A percentile compares a stretch with the other conserved stretches of the same genome.
Conservation (phyloP, 1,139 yeast species). For the Suhomyces kunorum region DNA sequence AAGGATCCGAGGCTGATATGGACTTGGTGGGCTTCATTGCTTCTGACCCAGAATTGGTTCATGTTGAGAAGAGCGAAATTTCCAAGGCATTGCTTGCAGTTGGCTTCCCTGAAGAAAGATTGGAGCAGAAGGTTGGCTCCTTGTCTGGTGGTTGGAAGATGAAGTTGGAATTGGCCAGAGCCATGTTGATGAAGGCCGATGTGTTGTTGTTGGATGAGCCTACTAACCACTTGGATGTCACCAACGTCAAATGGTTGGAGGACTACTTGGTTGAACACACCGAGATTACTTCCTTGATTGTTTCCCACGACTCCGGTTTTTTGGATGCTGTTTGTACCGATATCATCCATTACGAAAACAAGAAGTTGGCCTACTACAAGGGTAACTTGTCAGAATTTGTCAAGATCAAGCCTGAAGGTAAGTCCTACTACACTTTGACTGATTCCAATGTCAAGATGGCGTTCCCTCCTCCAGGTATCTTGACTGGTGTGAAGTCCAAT, state of each 20-base stretch:
- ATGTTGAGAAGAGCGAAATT: constrained; percentile 67
- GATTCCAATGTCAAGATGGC: constrained; percentile 95
- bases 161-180: constrained; percentile 97
- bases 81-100: constrained; percentile 75
- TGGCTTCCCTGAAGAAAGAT: constrained; percentile 89
- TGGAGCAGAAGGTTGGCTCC: constrained; percentile 88
- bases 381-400: constrained; percentile 95
- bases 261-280: constrained; percentile 80
- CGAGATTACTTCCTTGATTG: constrained; percentile 90
- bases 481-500: constrained; percentile 92
- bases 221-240: constrained; percentile 95
- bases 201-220: constrained; percentile 95
- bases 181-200: constrained; percentile 97
- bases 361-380: constrained; percentile 90
- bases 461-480: constrained; percentile 97
- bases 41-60: constrained; percentile 77
- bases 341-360: constrained; percentile 93
- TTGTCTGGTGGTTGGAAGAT: constrained; percentile 99
- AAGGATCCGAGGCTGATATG: constrained; percentile 92
- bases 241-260: constrained; percentile 90
- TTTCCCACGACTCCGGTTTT: constrained; percentile 97
- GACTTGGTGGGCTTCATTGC: constrained; percentile 87
- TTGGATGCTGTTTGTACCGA: constrained; percentile 95
- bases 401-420: constrained; percentile 91
- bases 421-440: constrained; percentile 91